Conservation (phyloP, 2,329 filamentous ascomycete genomes). For the Hypoxylon rubiginosum region DNA sequence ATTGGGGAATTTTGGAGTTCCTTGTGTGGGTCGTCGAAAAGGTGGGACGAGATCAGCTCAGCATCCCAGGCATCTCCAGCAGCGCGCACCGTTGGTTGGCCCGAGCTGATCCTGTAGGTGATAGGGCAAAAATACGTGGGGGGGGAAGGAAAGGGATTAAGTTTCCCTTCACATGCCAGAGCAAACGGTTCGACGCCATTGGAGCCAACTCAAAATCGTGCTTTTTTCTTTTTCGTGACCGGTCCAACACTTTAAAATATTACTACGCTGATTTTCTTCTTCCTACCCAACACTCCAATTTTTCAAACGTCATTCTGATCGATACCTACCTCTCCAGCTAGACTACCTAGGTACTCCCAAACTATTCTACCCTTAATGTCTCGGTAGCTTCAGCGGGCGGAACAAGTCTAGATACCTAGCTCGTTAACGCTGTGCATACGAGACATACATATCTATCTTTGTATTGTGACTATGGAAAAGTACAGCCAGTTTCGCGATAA, state of each 20-base stretch:
- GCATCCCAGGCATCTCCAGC: too few species aligned
- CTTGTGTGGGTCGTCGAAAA: not conserved
- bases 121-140: conserved; percentile 12
- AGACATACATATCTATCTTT: too few species aligned
- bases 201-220: conserved; percentile 16
- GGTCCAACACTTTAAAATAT: conserved; percentile 18
- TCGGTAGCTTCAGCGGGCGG: conserved; percentile 3
- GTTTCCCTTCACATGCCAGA: conserved; percentile 39
- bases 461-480: conserved; percentile 81
- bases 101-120: not conserved
- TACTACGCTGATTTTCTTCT: conserved; percentile 10
- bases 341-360: not conserved
- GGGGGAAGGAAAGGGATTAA: conserved; percentile 8
- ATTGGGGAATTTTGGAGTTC: conserved; percentile 2
- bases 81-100: not conserved
- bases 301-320: not conserved
- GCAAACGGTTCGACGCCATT: conserved; percentile 19
- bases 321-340: not conserved
- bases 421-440: not conserved
- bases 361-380: not conserved
- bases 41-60: conserved; percentile 2
- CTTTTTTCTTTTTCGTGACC: conserved; percentile 21
- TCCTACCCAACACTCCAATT: not conserved
- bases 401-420: conserved; percentile 3
- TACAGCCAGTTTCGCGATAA: conserved; percentile 93